Evolutionary conservation across 2,329 filamentous ascomycete species (phyloP), one percentile per base, ranked within the genome.

Genomic region (Ambrosiella beaveri): DNA sequence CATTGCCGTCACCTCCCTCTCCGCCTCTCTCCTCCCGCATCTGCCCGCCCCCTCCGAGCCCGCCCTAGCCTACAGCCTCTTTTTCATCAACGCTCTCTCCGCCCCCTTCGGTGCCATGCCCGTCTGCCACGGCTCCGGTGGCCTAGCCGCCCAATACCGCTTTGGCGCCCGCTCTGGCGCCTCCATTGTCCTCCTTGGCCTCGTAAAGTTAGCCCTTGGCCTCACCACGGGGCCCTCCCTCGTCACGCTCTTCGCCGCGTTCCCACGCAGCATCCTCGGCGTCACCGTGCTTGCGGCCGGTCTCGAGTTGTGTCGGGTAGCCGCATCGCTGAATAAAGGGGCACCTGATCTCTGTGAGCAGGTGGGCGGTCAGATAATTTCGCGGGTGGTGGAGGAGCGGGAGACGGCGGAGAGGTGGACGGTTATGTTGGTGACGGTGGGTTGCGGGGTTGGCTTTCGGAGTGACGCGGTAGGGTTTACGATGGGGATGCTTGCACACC

Each of bases 81-180:
- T 84, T 0, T 65, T 75, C 1, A 94, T 95, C 80, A 97, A 97
- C 67, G 72, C 96, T 2, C 68, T 85, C 1, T 85, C 86, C 13
- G 90, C 87, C 65, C 95, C 88, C 86, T 94, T 95, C 65, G 90
- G 90, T 53, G 86, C 85, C 4, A 97, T 96, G 93, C 93, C 91
- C 2, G 82, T 93, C 3, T 97, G 93, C 66, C 93, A 97, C 67
- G 91, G 91, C 4, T 88, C 88, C 0, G 91, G 91, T 1, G 91
- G 91, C 0, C 74, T 97, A 0, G 93, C 93, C 4, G 93, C 86
- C 0, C 91, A 97, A 68, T 88, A 88, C 68, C 82, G 88, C 3
- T 97, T 97, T 64, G 91, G 91, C 0, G 90, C 91, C 3, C 82
- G 91, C 53, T 94, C 87, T 60, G 91, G 91, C 8, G 81, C 88